Base-by-base conservation (phyloP, 1,284 basidiomycete species). In the Anthracocystis setariae region DNA sequence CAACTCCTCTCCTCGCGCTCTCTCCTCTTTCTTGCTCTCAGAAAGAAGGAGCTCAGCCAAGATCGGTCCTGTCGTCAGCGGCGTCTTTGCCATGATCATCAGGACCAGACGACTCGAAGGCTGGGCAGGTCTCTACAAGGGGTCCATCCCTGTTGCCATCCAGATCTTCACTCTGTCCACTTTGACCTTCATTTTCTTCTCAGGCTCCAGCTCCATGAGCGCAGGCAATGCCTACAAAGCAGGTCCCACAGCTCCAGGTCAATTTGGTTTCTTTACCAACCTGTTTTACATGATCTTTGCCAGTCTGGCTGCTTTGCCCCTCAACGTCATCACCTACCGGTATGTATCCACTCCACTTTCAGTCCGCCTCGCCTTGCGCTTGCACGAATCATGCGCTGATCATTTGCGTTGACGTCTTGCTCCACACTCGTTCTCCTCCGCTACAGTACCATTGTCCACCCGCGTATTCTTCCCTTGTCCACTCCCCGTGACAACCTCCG, bases 31-130 rank as follows among this genome's bases (percentile, higher is more conserved):
- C 40, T 42, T 77, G 27, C 62, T 76, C 23, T 67, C 63, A n/a
- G 64, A 79, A 24, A 53, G 71, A 10, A 59, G 75, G 20, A 64
- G 68, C 13, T 45, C 71, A 13, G 75, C 77, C 10, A 81, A 81
- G 57, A 77, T 81, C 47, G 80, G 81, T 3, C 81, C 81, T n/a
- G 75, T 78, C 25, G 76, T 81, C 32, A 56, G 61, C 5, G 79
- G 79, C 44, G 64, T 82, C 5, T 63, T 74, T 24, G 21, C 68
- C 15, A 82, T 82, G 81, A 60, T 79, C 39, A 18, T 63, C 27
- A 59, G 81, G 15, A 79, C 74, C 8, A 76, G 74, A 37, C 63
- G 73, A 2, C 50, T 82, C 23, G 81, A 82, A 49, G 81, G 81
- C 20, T 80, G 79, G 78, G 45, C 63, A 1, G 81, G 81, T 17